phyloP scores from a whole-genome alignment of 768 basidiomycete genomes.

The Rhodotorula babjevae region DNA sequence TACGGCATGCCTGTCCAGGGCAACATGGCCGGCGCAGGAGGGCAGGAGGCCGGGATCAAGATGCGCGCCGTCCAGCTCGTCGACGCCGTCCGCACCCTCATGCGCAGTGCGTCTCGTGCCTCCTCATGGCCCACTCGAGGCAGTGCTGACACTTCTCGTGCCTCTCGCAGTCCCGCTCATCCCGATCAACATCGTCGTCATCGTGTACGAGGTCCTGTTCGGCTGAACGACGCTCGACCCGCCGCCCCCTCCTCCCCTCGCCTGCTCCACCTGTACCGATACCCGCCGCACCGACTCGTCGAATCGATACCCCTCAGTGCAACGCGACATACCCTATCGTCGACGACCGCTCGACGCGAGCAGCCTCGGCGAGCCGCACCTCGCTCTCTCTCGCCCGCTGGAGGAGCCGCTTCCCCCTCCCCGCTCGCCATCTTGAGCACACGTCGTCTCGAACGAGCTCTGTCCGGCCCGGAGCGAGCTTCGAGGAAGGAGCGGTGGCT shows the following conservation, averaged over 20 bases:
- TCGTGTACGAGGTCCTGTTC: slow-evolving; percentile 62
- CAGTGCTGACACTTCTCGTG: neutral
- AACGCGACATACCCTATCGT: neutral
- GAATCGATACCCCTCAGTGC: neutral
- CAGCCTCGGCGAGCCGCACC: neutral
- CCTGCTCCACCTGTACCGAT: neutral
- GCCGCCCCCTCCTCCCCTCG: rapidly evolving
- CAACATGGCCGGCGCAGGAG: neutral
- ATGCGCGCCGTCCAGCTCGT: slow-evolving; percentile 84
- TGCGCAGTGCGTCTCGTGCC: slow-evolving; percentile 73
- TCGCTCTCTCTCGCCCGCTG: neutral
- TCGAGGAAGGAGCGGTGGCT: no score
- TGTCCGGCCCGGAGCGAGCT: no score
- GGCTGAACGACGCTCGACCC: slow-evolving; percentile 9
- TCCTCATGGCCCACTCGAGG: neutral
- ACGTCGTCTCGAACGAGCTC: no score
- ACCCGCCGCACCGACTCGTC: neutral
- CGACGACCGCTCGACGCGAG: no score
- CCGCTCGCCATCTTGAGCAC: no score
- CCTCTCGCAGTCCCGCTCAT: slow-evolving; percentile 77
- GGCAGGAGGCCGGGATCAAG: slow-evolving; percentile 59
- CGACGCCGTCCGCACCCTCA: slow-evolving; percentile 87
- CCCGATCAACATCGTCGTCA: slow-evolving; percentile 75
- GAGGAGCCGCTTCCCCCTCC: no score
- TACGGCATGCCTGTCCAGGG: slow-evolving; percentile 19